Percentiles rank a stretch among this genome's conserved stretches.
These are phyloP conservation scores for Chytridium lagenaria DNA, from an alignment of 371 early-diverging fungal genomes.

Conservation along the genomic window DNA sequence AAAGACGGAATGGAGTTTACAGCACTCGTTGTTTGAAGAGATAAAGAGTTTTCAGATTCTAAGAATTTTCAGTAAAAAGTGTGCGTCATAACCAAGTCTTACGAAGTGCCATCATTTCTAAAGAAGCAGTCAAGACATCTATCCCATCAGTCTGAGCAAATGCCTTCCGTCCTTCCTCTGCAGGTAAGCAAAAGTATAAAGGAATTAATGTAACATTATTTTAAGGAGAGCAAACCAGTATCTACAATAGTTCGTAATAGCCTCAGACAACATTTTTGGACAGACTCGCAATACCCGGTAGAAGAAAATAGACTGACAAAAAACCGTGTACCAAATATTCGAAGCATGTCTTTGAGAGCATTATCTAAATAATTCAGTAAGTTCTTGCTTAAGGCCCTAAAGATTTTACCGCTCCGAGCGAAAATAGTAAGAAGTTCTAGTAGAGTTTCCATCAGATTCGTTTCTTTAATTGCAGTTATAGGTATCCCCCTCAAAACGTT, in stretches of 20 bases:
- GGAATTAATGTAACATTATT: too few relatives aligned
- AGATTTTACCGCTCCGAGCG: constrained; percentile 33
- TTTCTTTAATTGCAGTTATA: constrained; percentile 16
- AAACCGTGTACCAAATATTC: constrained; percentile 32
- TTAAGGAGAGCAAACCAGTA: constrained; percentile 31
- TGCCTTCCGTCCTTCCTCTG: constrained; percentile 39
- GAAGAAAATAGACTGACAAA: constrained; percentile 32
- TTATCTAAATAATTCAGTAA: constrained; percentile 7
- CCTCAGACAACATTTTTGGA: constrained; percentile 39
- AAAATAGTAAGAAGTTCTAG: constrained; percentile 43
- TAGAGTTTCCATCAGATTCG: constrained; percentile 19
- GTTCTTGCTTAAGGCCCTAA: background rate
- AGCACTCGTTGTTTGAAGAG: constrained; percentile 7
- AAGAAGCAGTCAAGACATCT: constrained; percentile 32
- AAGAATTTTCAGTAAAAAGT: background rate
- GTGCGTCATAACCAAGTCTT: background rate
- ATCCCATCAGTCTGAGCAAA: constrained; percentile 43
- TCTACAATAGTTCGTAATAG: constrained; percentile 43
- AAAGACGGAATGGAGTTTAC: constrained; percentile 41
- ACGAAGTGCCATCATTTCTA: constrained; percentile 40
- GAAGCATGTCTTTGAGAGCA: constrained; percentile 32
- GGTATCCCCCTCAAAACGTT: constrained; percentile 15
- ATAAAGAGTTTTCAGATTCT: background rate
- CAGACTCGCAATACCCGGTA: constrained; percentile 22
- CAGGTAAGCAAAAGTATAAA: too few relatives aligned